Evolutionary conservation across 2,329 filamentous ascomycete species (phyloP).

Genomic region (Ophiocordyceps camponoti-saundersi): DNA sequence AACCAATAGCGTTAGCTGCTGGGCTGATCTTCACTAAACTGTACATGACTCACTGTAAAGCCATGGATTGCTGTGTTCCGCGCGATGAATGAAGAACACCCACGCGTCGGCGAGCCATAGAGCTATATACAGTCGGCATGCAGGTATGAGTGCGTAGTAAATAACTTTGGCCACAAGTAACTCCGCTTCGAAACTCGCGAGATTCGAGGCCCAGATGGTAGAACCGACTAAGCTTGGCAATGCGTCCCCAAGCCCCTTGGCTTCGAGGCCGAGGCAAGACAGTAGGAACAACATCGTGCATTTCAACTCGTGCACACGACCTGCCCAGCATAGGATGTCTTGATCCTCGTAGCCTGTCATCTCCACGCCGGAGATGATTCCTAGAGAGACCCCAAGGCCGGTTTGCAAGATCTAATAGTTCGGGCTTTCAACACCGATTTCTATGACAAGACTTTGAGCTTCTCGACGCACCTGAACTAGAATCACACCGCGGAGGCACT

Average conservation of each 20-base stretch:
- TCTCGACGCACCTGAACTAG: neutral
- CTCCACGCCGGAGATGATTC: neutral
- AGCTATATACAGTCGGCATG: neutral
- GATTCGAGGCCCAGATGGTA: neutral
- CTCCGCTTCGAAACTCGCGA: neutral
- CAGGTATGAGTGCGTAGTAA: neutral
- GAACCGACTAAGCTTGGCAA: neutral
- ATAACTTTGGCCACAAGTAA: neutral
- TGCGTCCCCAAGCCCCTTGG: neutral
- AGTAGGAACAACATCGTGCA: neutral
- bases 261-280: neutral
- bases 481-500: neutral
- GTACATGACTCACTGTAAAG: neutral
- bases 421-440: neutral
- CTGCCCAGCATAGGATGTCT: neutral
- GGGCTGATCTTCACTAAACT: too few relatives aligned
- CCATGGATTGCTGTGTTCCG: neutral
- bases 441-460: neutral
- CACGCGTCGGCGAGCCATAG: neutral
- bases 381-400: neutral
- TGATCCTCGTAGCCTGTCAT: neutral
- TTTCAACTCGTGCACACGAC: neutral
- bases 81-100: constrained; percentile 1
- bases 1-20: too few relatives aligned
- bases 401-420: neutral